phyloP scores from a whole-genome alignment of 73 alveolate species.

The Durusdinium trenchii region DNA sequence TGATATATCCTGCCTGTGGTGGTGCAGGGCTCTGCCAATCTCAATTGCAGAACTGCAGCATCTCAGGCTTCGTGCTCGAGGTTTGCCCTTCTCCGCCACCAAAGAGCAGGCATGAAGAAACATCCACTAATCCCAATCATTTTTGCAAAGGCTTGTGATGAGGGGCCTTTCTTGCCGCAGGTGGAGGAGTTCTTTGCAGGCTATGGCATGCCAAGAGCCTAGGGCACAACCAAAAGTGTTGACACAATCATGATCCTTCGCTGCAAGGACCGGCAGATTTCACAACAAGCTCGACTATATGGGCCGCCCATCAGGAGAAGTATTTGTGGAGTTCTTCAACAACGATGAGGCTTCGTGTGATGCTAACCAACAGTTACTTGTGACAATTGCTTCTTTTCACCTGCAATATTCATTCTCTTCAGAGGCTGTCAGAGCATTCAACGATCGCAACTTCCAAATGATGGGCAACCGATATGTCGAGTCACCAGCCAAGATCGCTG shows the following conservation, averaged over 20 bases:
- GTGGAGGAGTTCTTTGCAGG: conserved; percentile 25
- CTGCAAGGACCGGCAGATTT: conserved; percentile 27
- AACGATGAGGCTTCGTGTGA: conserved; percentile 51
- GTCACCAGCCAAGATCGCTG: background rate
- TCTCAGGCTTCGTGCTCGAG: conserved; percentile 49
- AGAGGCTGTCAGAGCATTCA: conserved; percentile 34
- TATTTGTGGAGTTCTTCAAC: conserved; percentile 36
- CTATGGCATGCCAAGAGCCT: conserved; percentile 26
- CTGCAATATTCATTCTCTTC: background rate
- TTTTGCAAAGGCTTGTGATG: too few species aligned
- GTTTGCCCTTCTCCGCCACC: conserved; percentile 59
- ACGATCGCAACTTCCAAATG: conserved; percentile 55
- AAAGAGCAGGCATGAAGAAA: background rate
- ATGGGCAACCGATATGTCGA: conserved; percentile 67
- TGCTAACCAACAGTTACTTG: too few species aligned
- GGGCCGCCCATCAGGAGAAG: conserved; percentile 33
- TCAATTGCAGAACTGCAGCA: too few species aligned
- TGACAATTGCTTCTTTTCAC: too few species aligned
- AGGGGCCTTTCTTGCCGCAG: background rate
- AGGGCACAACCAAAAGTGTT: background rate
- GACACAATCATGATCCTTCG: too few species aligned
- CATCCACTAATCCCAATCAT: background rate
- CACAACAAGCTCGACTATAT: conserved; percentile 15
- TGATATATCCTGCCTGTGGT: too few species aligned
- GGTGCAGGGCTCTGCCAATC: too few species aligned